Evolutionary conservation across 148 eudicot genomes (phyloP).

Genomic region (Rhododendron mucronatum): DNA sequence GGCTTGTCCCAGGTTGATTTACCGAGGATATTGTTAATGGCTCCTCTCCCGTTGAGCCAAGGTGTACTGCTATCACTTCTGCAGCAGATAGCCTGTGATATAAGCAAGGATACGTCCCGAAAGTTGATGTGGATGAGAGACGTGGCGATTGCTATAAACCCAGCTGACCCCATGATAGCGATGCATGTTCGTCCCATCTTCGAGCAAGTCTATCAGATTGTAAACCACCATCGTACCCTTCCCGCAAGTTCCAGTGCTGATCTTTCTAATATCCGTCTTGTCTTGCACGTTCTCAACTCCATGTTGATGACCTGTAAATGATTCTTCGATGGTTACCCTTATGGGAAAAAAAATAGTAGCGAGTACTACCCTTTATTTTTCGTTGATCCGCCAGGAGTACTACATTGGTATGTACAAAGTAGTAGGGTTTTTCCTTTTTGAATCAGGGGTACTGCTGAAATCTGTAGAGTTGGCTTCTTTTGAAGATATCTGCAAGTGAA

Average conservation of each 20-base stretch:
- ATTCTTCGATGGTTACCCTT: background rate
- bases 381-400: too few relatives aligned
- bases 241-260: slow-evolving; percentile 50
- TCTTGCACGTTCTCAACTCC: slow-evolving; percentile 80
- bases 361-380: background rate
- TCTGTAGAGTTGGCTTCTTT: slow-evolving; percentile 9
- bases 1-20: slow-evolving; percentile 61
- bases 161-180: slow-evolving; percentile 70
- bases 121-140: slow-evolving; percentile 85
- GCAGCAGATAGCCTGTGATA: slow-evolving; percentile 91
- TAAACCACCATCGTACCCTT: slow-evolving; percentile 67
- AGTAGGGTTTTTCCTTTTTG: background rate
- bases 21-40: slow-evolving; percentile 42
- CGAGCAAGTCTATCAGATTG: slow-evolving; percentile 90
- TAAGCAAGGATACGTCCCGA: slow-evolving; percentile 49
- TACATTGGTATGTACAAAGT: slow-evolving; percentile 21
- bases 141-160: slow-evolving; percentile 67
- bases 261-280: slow-evolving; percentile 52
- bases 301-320: slow-evolving; percentile 75
- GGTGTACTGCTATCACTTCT: slow-evolving; percentile 92
- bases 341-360: background rate
- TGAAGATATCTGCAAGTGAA: background rate
- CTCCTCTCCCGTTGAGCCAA: slow-evolving; percentile 76
- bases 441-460: background rate
- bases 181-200: slow-evolving; percentile 78